These are phyloP conservation scores for Suillus subluteus DNA, from an alignment of 768 basidiomycete species.

Conservation along the genomic window DNA sequence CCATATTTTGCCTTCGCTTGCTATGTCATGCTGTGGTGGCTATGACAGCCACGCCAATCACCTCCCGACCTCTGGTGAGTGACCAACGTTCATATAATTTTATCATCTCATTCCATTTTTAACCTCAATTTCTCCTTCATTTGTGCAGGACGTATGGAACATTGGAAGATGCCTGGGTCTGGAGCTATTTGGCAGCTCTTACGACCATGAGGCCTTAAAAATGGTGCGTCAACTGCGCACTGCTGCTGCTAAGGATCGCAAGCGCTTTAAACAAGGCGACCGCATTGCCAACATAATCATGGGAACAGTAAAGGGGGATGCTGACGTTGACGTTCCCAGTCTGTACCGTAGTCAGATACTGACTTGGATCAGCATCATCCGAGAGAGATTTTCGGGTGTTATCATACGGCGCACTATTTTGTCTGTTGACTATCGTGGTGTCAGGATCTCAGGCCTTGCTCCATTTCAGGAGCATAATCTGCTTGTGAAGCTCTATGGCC, in stretches of 20 bases:
- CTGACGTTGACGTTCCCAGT: not conserved
- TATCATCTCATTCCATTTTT: not conserved
- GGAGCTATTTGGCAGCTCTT: not conserved
- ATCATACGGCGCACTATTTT: too few relatives aligned
- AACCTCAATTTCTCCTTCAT: not conserved
- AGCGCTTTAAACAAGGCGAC: not conserved
- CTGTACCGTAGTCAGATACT: too few relatives aligned
- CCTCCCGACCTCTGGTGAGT: not conserved
- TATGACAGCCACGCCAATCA: not conserved
- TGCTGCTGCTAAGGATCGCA: not conserved
- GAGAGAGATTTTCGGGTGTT: too few relatives aligned
- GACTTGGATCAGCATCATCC: too few relatives aligned
- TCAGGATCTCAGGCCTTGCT: too few relatives aligned
- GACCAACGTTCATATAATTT: not conserved
- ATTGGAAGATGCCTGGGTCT: not conserved
- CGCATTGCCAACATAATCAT: not conserved
- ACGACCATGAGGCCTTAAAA: not conserved
- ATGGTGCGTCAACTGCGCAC: not conserved
- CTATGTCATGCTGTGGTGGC: not conserved
- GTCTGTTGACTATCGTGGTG: too few relatives aligned
- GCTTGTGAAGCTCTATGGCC: not conserved
- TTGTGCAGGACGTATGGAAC: not conserved
- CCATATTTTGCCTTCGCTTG: not conserved
- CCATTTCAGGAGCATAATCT: not conserved
- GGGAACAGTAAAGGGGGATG: not conserved